Conservation (phyloP, 805 yeast species). For the Saturnispora serradocipensis region DNA sequence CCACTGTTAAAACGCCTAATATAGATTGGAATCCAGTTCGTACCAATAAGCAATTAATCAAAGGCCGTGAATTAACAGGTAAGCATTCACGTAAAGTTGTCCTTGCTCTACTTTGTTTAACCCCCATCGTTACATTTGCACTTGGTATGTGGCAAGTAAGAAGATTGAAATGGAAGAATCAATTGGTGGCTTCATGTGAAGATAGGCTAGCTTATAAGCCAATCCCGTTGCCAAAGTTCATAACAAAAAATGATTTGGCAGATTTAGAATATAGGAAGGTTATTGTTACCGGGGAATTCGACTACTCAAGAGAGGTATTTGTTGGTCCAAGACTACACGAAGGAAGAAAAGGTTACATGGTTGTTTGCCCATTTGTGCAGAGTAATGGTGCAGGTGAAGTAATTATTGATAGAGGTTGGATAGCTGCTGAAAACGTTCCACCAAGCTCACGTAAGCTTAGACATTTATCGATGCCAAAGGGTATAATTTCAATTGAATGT, state of each 20-base stretch:
- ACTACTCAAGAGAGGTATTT: constrained; percentile 78
- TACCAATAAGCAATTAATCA: constrained; percentile 33
- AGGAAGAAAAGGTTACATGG: constrained; percentile 65
- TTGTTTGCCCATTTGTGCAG: constrained; percentile 76
- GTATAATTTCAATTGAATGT: constrained; percentile 64
- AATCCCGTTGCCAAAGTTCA: constrained; percentile 56
- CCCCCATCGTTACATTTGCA: constrained; percentile 81
- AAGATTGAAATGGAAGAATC: constrained; percentile 80
- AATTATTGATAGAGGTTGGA: constrained; percentile 88
- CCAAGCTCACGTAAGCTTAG: constrained; percentile 48
- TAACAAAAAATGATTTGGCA: constrained; percentile 51
- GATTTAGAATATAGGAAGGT: constrained; percentile 81
- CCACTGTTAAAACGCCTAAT: constrained; percentile 51
- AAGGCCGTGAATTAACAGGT: constrained; percentile 20
- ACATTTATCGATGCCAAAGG: constrained; percentile 65
- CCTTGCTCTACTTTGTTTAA: constrained; percentile 43
- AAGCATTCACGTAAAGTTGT: constrained; percentile 22
- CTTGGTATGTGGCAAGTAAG: constrained; percentile 91
- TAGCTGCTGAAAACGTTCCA: constrained; percentile 54
- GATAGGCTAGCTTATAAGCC: constrained; percentile 70
- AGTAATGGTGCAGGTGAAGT: constrained; percentile 68
- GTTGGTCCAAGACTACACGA: constrained; percentile 83
- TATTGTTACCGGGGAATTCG: constrained; percentile 65
- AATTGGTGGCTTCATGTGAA: constrained; percentile 74
- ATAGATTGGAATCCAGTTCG: constrained; percentile 81